Evolutionary conservation across 2,329 filamentous ascomycete species (phyloP).

Genomic region (Colletotrichum scovillei): DNA sequence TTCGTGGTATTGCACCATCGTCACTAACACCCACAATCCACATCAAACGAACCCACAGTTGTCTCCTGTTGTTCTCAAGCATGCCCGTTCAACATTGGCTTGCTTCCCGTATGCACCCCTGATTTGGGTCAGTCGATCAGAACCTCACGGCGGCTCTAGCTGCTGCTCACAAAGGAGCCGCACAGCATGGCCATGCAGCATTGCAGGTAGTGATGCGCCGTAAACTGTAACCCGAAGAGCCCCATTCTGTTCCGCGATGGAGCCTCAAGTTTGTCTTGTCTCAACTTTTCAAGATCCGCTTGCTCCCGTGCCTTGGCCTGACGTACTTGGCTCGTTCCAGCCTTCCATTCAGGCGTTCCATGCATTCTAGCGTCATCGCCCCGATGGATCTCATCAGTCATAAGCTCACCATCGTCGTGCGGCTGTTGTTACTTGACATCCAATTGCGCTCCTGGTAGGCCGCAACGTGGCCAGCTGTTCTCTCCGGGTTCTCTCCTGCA

Average conservation of each 20-base stretch:
- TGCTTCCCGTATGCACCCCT: constrained; percentile 10
- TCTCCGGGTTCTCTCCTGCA: not conserved
- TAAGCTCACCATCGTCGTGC: constrained; percentile 32
- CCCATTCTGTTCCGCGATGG: constrained; percentile 32
- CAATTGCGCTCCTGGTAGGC: constrained; percentile 17
- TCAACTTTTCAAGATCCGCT: constrained; percentile 26
- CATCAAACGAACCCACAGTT: constrained; percentile 1
- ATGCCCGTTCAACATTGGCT: not conserved
- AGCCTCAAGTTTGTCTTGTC: constrained; percentile 15
- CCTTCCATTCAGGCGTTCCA: constrained; percentile 30
- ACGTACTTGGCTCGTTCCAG: constrained; percentile 23
- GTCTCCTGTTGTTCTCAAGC: constrained; percentile 18
- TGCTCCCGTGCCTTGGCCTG: constrained; percentile 31
- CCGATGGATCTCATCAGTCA: constrained; percentile 36
- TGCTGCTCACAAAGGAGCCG: constrained; percentile 19
- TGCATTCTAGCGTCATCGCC: constrained; percentile 23
- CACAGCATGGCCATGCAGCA: not conserved
- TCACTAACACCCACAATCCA: not conserved
- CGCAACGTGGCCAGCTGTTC: constrained; percentile 23
- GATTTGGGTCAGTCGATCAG: constrained; percentile 8
- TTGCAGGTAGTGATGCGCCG: not conserved
- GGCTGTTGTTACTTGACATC: constrained; percentile 12
- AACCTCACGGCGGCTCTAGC: constrained; percentile 11
- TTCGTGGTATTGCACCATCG: constrained; percentile 17
- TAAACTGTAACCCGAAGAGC: constrained; percentile 12